These are phyloP conservation scores for Hanseniaspora clermontiae DNA, from an alignment of 805 yeast genomes.

Conservation along the genomic window DNA sequence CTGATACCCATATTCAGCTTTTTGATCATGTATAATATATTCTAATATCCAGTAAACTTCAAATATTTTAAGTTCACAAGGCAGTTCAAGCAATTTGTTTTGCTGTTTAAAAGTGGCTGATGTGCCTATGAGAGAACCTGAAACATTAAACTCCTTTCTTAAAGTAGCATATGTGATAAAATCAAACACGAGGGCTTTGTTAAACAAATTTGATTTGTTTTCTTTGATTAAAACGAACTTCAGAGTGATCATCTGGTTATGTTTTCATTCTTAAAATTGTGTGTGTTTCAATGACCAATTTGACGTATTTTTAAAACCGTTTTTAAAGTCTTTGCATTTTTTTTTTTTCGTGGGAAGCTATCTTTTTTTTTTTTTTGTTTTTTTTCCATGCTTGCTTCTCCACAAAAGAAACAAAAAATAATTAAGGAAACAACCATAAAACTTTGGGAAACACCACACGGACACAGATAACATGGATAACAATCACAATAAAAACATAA, in stretches of 20 bases:
- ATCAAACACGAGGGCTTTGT: conserved; percentile 2
- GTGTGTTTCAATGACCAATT: no score
- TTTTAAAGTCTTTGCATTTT: neutral
- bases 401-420: no score
- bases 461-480: neutral
- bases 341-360: neutral
- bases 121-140: conserved; percentile 6
- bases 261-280: no score
- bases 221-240: neutral
- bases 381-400: no score
- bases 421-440: no score
- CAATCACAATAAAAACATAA: neutral
- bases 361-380: no score
- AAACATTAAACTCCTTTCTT: neutral
- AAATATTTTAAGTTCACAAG: conserved; percentile 3
- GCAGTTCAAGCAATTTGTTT: neutral
- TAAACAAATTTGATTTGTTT: neutral
- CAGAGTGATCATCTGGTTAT: neutral
- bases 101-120: conserved; percentile 6
- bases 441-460: neutral
- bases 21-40: neutral
- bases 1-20: neutral
- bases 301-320: no score
- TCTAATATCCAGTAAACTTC: conserved; percentile 3
- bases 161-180: conserved; percentile 1